These are phyloP conservation scores for Rhinocladiella similis DNA, from an alignment of 2,329 filamentous ascomycete species.

Conservation along the genomic window DNA sequence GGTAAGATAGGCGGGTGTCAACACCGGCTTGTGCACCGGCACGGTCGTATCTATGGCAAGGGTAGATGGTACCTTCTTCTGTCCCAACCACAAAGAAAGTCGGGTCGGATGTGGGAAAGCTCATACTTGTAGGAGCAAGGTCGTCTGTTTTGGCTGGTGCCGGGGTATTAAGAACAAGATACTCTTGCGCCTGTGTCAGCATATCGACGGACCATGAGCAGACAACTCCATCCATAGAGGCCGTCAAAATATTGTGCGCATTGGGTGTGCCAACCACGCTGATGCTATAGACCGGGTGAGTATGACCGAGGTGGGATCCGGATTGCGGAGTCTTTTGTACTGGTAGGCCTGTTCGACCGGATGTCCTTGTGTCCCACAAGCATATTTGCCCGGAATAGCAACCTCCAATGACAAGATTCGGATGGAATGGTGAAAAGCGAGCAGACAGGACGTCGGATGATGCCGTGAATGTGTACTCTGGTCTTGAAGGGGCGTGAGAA, in stretches of 20 bases:
- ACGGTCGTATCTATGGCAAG: conserved; percentile 94
- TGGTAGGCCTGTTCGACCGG: conserved; percentile 64
- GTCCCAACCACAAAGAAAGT: conserved; percentile 97
- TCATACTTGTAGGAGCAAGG: conserved; percentile 88
- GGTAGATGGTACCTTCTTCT: conserved; percentile 94
- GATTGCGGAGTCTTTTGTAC: conserved; percentile 96
- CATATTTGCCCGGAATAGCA: conserved; percentile 96
- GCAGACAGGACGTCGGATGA: conserved; percentile 94
- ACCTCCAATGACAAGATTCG: conserved; percentile 91
- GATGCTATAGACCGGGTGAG: conserved; percentile 92
- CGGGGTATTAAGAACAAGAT: conserved; percentile 82
- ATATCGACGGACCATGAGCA: conserved; percentile 98
- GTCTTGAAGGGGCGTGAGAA: conserved; percentile 85
- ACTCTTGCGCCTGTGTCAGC: conserved; percentile 93
- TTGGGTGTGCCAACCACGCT: conserved; percentile 98
- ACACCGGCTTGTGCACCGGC: conserved; percentile 96
- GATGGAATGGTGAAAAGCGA: conserved; percentile 98
- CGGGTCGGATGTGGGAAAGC: conserved; percentile 90
- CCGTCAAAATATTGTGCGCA: conserved; percentile 96
- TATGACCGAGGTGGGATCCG: conserved; percentile 75
- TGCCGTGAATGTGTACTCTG: conserved; percentile 95
- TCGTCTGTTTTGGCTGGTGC: conserved; percentile 90
- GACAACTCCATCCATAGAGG: conserved; percentile 92
- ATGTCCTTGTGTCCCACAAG: conserved; percentile 92
- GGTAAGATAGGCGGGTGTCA: conserved; percentile 83